Percentiles rank a stretch among this genome's conserved stretches.
These are phyloP conservation scores for Oxyria digyna DNA, from an alignment of 148 eudicot genomes.

Conservation along the genomic window DNA sequence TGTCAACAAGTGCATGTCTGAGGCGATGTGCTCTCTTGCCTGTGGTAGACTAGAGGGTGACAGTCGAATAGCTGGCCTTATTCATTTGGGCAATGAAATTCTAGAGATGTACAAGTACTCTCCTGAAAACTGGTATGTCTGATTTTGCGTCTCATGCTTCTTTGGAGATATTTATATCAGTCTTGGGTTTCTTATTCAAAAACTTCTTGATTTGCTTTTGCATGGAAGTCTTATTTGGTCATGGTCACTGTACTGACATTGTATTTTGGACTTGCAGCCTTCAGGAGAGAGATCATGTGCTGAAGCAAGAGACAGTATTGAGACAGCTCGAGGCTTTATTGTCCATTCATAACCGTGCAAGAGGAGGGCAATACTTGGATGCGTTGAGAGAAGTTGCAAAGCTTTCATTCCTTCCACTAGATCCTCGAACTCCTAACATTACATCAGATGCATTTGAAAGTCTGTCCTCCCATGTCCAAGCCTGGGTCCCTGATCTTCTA, in stretches of 20 bases:
- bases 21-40: slow-evolving; percentile 79
- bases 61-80: slow-evolving; percentile 65
- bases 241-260: neutral
- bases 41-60: slow-evolving; percentile 89
- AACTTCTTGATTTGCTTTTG: slow-evolving; percentile 1
- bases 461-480: too few species aligned
- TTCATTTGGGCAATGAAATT: slow-evolving; percentile 88
- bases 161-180: neutral
- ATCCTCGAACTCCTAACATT: too few species aligned
- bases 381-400: too few species aligned
- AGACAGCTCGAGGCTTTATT: slow-evolving; percentile 87
- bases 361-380: too few species aligned
- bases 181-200: neutral
- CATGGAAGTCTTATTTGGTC: neutral
- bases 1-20: slow-evolving; percentile 81
- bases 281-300: slow-evolving; percentile 67
- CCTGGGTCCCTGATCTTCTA: too few species aligned
- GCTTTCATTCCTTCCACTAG: too few species aligned
- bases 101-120: slow-evolving; percentile 62
- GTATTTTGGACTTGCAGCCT: slow-evolving; percentile 26
- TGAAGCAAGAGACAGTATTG: slow-evolving; percentile 70
- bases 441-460: too few species aligned
- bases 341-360: too few species aligned
- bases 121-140: slow-evolving; percentile 54
- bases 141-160: neutral